Conservation (phyloP, 345 rosid species). For the Zanthoxylum bungeanum region DNA sequence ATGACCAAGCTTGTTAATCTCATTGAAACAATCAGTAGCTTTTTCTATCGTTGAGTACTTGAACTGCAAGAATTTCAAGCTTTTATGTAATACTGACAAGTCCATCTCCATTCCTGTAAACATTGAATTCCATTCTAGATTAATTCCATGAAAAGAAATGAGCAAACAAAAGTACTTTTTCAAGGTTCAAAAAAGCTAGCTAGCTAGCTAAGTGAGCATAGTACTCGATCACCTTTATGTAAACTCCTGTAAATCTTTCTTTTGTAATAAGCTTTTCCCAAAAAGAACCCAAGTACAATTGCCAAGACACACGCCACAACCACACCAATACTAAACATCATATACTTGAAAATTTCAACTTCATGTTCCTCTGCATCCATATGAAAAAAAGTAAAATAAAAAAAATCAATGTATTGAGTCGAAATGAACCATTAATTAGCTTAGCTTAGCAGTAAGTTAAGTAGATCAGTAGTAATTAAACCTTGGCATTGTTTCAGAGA, state of each 20-base stretch:
- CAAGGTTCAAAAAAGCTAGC: too few relatives aligned
- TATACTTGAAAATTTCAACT: too few relatives aligned
- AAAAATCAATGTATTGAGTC: background rate
- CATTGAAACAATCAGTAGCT: conserved; percentile 44
- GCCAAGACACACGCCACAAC: conserved; percentile 17
- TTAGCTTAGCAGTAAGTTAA: background rate
- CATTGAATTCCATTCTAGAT: background rate
- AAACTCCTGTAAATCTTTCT: background rate
- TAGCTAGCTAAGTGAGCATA: background rate
- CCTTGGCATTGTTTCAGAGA: background rate
- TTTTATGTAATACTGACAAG: conserved; percentile 11
- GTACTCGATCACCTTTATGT: conserved; percentile 7
- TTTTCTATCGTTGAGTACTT: conserved; percentile 41
- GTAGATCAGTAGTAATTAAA: background rate
- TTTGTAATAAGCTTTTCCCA: conserved; percentile 22
- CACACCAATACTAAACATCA: background rate
- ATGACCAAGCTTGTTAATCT: conserved; percentile 40
- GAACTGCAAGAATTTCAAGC: conserved; percentile 41
- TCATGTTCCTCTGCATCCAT: background rate
- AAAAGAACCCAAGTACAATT: conserved; percentile 22
- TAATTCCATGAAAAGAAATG: background rate
- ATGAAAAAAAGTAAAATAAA: background rate
- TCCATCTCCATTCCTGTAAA: conserved; percentile 20
- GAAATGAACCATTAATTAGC: background rate
- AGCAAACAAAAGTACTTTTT: too few relatives aligned